Percentiles rank a stretch among this genome's conserved stretches.
phyloP scores from a whole-genome alignment of 805 yeast genomes.

The Teunomyces panamensis region DNA sequence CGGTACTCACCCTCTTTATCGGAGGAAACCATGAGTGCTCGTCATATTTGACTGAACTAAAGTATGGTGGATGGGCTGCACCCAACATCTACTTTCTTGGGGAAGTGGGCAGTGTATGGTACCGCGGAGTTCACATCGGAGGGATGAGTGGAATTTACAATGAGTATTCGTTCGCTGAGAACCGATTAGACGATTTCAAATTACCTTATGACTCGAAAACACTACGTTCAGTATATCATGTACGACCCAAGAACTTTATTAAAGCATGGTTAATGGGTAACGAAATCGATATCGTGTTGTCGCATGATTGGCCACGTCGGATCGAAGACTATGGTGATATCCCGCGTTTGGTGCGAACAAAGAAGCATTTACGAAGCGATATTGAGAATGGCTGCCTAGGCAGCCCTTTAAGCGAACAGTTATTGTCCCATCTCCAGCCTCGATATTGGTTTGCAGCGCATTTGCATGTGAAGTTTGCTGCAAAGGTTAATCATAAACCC shows the following conservation, averaged over 20 bases:
- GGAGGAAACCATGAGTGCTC: slow-evolving; percentile 98
- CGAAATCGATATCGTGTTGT: slow-evolving; percentile 55
- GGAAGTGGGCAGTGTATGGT: slow-evolving; percentile 69
- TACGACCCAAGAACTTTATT: slow-evolving; percentile 59
- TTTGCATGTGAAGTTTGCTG: slow-evolving; percentile 72
- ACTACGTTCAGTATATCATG: slow-evolving; percentile 67
- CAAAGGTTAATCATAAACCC: slow-evolving; percentile 23
- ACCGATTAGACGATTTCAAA: slow-evolving; percentile 42
- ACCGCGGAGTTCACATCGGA: slow-evolving; percentile 69
- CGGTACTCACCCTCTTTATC: slow-evolving; percentile 73
- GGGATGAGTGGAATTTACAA: slow-evolving; percentile 87
- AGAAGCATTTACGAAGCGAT: slow-evolving; percentile 70
- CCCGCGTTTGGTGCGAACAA: slow-evolving; percentile 46
- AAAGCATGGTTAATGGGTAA: slow-evolving; percentile 46
- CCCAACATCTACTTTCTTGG: slow-evolving; percentile 86
- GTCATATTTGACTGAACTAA: slow-evolving; percentile 66
- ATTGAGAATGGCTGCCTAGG: slow-evolving; percentile 63
- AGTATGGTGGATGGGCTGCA: slow-evolving; percentile 91
- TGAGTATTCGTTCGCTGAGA: slow-evolving; percentile 29
- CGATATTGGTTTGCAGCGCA: slow-evolving; percentile 86
- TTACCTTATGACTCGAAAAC: slow-evolving; percentile 49
- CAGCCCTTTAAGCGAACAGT: slow-evolving; percentile 58
- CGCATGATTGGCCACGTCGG: slow-evolving; percentile 95
- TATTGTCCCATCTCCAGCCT: slow-evolving; percentile 59
- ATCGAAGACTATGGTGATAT: slow-evolving; percentile 64